Percentiles rank a stretch among this genome's conserved stretches.
These are phyloP conservation scores for Talaromyces sp. DNA, from an alignment of 2,329 filamentous ascomycete species.

Conservation along the genomic window DNA sequence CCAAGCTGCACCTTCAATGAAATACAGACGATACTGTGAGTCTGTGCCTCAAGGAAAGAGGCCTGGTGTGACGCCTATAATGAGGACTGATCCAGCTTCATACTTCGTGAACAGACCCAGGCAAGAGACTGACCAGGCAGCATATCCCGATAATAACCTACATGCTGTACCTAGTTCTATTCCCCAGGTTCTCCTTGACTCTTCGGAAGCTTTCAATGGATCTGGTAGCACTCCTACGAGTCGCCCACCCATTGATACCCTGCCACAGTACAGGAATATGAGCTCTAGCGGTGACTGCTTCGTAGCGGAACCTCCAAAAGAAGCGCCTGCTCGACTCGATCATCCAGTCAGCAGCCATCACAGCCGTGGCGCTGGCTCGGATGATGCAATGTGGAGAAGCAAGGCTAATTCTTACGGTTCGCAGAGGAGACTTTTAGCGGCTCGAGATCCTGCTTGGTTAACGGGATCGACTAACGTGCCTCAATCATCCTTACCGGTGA, in stretches of 20 bases:
- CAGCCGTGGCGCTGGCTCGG: conserved; percentile 3
- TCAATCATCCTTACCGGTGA: conserved; percentile 3
- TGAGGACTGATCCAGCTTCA: neutral
- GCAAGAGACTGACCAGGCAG: conserved; percentile 16
- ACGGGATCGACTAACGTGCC: neutral
- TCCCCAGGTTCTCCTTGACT: conserved; percentile 12
- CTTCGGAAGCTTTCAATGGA: conserved; percentile 16
- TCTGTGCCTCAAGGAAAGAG: neutral
- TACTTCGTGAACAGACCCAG: neutral
- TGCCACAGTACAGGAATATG: conserved; percentile 18
- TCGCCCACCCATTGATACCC: conserved; percentile 17
- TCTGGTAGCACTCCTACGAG: conserved; percentile 17
- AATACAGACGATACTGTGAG: neutral
- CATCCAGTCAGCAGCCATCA: conserved; percentile 5
- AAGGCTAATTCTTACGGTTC: conserved; percentile 23
- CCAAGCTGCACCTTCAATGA: neutral
- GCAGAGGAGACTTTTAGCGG: conserved; percentile 27
- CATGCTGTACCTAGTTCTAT: neutral
- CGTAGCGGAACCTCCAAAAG: conserved; percentile 20
- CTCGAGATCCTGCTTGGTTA: conserved; percentile 31
- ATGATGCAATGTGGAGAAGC: conserved; percentile 20
- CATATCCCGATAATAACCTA: neutral
- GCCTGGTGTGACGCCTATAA: neutral
- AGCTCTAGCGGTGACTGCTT: conserved; percentile 23
- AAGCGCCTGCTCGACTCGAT: conserved; percentile 16